A percentile compares a stretch with the other conserved stretches of the same genome.
Evolutionary conservation across 306 rosid genomes (phyloP).

Genomic region (Fragaria ananassa): DNA sequence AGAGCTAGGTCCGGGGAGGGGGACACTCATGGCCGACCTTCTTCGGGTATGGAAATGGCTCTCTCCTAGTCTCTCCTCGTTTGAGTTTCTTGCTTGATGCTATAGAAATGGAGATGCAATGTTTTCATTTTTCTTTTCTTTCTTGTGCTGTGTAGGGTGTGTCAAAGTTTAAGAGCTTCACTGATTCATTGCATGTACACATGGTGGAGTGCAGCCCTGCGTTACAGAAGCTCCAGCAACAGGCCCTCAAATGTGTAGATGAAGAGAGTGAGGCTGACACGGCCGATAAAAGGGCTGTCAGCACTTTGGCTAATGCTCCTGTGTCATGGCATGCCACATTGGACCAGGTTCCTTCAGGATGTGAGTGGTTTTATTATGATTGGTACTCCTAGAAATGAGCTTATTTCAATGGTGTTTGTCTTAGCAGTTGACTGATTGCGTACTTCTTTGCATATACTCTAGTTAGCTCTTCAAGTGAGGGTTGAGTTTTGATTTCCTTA

Average conservation of each 20-base stretch:
- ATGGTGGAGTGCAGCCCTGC: constrained; percentile 92
- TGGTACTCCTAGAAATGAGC: not conserved
- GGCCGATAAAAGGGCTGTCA: constrained; percentile 33
- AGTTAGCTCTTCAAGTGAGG: not conserved
- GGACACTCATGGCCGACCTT: constrained; percentile 92
- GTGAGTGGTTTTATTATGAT: constrained; percentile 48
- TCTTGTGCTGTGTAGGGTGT: constrained; percentile 55
- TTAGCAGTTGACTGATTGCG: not conserved
- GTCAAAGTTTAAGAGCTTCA: constrained; percentile 66
- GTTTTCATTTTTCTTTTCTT: not conserved
- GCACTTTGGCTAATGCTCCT: constrained; percentile 66
- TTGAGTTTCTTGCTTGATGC: constrained; percentile 8
- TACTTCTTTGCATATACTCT: not conserved
- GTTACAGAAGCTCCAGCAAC: constrained; percentile 77
- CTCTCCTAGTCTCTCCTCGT: not conserved
- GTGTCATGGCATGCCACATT: constrained; percentile 89
- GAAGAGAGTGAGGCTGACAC: constrained; percentile 39
- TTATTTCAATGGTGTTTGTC: not conserved
- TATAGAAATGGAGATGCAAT: not conserved
- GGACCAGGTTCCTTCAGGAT: constrained; percentile 89
- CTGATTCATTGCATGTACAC: constrained; percentile 66
- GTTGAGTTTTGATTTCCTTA: not conserved
- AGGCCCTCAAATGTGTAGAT: constrained; percentile 61
- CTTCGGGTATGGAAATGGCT: constrained; percentile 58
- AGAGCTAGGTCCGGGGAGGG: constrained; percentile 95